Percentiles rank a stretch among this genome's conserved stretches.
These are phyloP conservation scores for Eucommia ulmoides DNA, from an alignment of 257 asterid genomes.

Conservation along the genomic window DNA sequence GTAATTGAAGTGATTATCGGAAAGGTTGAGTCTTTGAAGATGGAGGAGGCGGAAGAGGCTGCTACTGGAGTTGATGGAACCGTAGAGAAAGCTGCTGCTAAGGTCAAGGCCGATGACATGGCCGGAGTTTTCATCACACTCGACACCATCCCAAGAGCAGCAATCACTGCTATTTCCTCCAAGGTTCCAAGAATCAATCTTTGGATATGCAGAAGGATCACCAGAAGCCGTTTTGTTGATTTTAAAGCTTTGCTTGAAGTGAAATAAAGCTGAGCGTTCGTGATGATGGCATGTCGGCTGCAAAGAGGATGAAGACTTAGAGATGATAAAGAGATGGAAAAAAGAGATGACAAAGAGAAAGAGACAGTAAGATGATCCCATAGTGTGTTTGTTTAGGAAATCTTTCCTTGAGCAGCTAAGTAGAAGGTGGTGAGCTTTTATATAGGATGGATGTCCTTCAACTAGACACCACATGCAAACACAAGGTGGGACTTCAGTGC, in stretches of 20 bases:
- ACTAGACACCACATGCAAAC: too few species aligned
- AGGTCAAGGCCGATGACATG: constrained; percentile 1
- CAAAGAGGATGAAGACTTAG: neutral
- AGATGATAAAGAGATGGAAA: too few species aligned
- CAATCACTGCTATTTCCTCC: neutral
- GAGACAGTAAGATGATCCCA: too few species aligned
- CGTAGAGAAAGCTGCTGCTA: neutral
- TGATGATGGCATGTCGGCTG: neutral
- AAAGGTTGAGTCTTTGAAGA: neutral
- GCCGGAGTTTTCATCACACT: neutral
- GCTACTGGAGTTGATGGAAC: neutral
- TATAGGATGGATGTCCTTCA: too few species aligned
- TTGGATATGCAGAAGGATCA: neutral
- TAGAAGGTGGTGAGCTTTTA: too few species aligned
- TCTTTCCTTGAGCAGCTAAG: too few species aligned
- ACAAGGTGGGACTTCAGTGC: too few species aligned
- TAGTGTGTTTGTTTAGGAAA: too few species aligned
- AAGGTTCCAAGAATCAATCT: neutral
- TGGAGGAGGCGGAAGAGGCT: neutral
- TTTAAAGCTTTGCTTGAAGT: neutral
- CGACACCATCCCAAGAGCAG: neutral
- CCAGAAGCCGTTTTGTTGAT: neutral
- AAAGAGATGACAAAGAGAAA: too few species aligned
- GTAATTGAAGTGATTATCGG: constrained; percentile 1
- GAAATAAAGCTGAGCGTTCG: neutral